These are phyloP conservation scores for Radiomyces spectabilis DNA, from an alignment of 192 early-diverging fungal genomes.

Conservation along the genomic window DNA sequence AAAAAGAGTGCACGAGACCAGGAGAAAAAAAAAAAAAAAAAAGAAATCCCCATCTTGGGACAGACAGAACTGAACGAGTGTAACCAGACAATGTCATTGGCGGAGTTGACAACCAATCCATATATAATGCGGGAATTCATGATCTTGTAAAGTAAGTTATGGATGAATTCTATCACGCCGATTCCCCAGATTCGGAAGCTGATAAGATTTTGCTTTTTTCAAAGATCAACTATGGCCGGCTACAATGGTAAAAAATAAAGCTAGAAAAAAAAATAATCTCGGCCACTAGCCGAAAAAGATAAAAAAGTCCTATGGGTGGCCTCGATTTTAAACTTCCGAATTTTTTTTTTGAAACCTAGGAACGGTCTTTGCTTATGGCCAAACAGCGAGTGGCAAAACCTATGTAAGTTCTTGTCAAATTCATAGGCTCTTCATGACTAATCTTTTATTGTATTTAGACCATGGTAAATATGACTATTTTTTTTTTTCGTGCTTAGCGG, in stretches of 20 bases:
- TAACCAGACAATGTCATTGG: slow-evolving; percentile 37
- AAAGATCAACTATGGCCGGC: slow-evolving; percentile 68
- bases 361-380: slow-evolving; percentile 97
- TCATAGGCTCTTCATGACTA: too few relatives aligned
- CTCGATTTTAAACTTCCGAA: not conserved
- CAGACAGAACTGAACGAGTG: not conserved
- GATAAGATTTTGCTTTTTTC: not conserved
- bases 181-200: too few relatives aligned
- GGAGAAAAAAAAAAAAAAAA: not conserved
- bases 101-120: slow-evolving; percentile 45
- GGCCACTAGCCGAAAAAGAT: too few relatives aligned
- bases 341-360: slow-evolving; percentile 33
- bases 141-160: slow-evolving; percentile 20
- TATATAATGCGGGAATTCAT: slow-evolving; percentile 38
- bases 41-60: not conserved
- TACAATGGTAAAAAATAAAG: slow-evolving; percentile 68
- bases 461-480: not conserved
- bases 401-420: slow-evolving; percentile 39
- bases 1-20: slow-evolving; percentile 20
- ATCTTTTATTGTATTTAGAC: not conserved
- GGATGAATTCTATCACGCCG: too few relatives aligned
- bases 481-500: not conserved
- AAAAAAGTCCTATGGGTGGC: too few relatives aligned
- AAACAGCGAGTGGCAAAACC: slow-evolving; percentile 97
- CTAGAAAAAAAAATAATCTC: too few relatives aligned